Evolutionary conservation across 108 stramenopile species (phyloP), one percentile per base, ranked within the genome.

Genomic region (Skeletonema menzelii): DNA sequence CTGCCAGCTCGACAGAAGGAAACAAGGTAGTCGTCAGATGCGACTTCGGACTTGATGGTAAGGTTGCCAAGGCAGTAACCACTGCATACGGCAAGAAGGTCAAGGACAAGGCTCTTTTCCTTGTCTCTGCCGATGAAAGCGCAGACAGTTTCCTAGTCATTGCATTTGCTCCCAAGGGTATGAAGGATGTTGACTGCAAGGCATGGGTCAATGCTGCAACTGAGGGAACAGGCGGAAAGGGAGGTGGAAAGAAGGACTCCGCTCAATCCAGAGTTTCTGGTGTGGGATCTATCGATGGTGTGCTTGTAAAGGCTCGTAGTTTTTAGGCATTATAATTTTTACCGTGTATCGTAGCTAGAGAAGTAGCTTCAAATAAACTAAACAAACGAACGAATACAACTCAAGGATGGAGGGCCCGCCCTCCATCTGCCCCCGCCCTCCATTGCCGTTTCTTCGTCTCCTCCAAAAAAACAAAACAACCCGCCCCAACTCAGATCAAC

Each of bases 11-110:
- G 12, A 85, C 89, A 5, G 88, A 86, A 34, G 87, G 88, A 13
- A 76, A 83, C 61, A 87, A 93, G 84, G 87, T 97, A 47, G 91
- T 97, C 15, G 77, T 89, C 62, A 86, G 95, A 32, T 84, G 86
- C 63, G 97, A 98, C 75, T 96, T 97, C 67, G 97, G 96, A 20
- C 55, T 85, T 19, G 97, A 99, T 69, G 92, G 89, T 8, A 99
- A 99, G 77, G 77, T 93, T 56, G 93, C 88, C 27, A 92, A 94
- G 81, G 82, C 89, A 63, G 84, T 96, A 26, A 69, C 89, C 12
- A 71, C 91, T 35, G 91, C 93, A 30, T 86, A 93, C 58, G 82
- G 87, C 59, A 97, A 97, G 83, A 84, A 86, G 70, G 79, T 86
- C 28, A 94, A 93, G 59, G 88, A 88, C 57, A 94, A 92, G 74